Base-by-base conservation (phyloP, 345 rosid genomes). In the Eucalyptus cloeziana region DNA sequence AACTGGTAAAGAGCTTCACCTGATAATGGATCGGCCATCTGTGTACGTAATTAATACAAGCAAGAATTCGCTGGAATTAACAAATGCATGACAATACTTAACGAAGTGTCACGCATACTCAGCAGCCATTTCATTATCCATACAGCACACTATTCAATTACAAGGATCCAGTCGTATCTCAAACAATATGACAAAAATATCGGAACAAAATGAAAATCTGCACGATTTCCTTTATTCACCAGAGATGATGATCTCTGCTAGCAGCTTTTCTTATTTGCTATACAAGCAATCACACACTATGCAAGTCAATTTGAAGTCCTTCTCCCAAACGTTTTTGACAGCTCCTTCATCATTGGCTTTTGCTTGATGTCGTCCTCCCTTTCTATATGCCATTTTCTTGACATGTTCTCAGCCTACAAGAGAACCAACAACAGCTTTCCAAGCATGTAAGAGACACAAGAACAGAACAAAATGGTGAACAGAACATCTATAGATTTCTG, bases 351-450 rank as follows among this genome's bases (percentile, higher is more conserved):
- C 27, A 97, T 91, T 25, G 97, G 96, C 51, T 92, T 96, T 92
- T 94, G 95, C 93, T 96, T 95, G 45, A 94, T 85, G 50, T 86
- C 92, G 54, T 90, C 94, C 30, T 91, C 89, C 87, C 89, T 92
- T 60, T 93, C 94, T 16, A 94, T 37, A 88, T 92, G 96, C 97
- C 98, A 97, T 94, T 93, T 95, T 95, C 92, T 94, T 33, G 98
- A 93, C 92, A 88, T 93, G 90, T 71, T 92, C 86, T 87, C 95
- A 2, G 93, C 97, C 99, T 96, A 96, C 86, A 86, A 79, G n/a
- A 33, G 40, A 86, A 52, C 62, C 87, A 31, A 31, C 58, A 58
- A 37, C 87, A n/a, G 40, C 16, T n/a, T 31, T 49, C 43, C 30
- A 86, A 45, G 64, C 25, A 86, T 49, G 87, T 11, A 86, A 52